Conservation (phyloP, 2,329 filamentous ascomycete species). For the Aphanoascus verrucosus region DNA sequence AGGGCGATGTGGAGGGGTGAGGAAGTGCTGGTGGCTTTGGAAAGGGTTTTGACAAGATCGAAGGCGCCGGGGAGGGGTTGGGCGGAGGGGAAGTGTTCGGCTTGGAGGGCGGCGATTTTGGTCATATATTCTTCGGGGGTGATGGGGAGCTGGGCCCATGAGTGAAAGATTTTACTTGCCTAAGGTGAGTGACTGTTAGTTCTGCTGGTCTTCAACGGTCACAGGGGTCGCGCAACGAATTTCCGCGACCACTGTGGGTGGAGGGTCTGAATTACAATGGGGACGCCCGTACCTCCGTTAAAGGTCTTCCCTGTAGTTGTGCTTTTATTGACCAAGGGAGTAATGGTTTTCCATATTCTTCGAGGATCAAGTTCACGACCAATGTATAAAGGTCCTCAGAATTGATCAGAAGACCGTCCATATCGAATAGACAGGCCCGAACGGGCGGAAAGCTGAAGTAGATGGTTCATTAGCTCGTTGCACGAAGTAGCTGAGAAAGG, state of each 20-base stretch:
- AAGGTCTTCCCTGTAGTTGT: constrained; percentile 61
- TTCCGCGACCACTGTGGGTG: too few relatives aligned
- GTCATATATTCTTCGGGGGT: constrained; percentile 53
- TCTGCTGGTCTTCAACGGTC: not conserved
- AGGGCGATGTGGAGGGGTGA: constrained; percentile 65
- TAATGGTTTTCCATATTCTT: constrained; percentile 58
- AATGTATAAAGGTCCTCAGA: constrained; percentile 82
- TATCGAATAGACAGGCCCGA: constrained; percentile 91
- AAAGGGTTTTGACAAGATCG: constrained; percentile 47
- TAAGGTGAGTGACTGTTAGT: constrained; percentile 20
- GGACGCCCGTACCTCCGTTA: constrained; percentile 36
- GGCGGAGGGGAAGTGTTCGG: constrained; percentile 59
- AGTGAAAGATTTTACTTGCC: constrained; percentile 54
- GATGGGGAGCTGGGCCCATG: constrained; percentile 82
- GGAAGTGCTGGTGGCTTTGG: constrained; percentile 26
- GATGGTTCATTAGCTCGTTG: not conserved
- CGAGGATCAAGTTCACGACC: constrained; percentile 71
- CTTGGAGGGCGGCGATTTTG: constrained; percentile 55
- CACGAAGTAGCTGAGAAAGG: not conserved
- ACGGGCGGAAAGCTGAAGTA: constrained; percentile 60
- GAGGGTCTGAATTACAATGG: too few relatives aligned
- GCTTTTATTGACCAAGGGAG: constrained; percentile 96
- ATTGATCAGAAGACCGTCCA: constrained; percentile 93
- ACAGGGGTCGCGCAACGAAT: too few relatives aligned
- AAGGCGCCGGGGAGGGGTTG: constrained; percentile 68